Conservation (phyloP, 305 asterid species). For the Rubia peregrina region DNA sequence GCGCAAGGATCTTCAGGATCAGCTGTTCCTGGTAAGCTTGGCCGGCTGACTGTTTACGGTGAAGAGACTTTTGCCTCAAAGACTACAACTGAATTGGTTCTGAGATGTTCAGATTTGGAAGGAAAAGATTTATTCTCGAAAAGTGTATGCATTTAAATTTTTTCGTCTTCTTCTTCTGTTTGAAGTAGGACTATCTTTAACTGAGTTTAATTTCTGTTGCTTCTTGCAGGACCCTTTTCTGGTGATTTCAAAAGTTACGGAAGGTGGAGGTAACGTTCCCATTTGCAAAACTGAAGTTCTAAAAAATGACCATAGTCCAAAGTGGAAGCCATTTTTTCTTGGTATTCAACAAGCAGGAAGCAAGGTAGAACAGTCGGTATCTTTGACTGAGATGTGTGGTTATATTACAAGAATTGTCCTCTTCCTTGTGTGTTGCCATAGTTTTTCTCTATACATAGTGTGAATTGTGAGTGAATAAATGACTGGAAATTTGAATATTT, state of each 20-base stretch:
- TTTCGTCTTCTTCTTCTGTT: conserved; percentile 19
- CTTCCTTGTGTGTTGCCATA: neutral
- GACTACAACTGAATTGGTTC: conserved; percentile 66
- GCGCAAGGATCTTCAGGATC: conserved; percentile 43
- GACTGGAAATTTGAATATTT: neutral
- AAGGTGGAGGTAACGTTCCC: no score
- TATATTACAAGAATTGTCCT: neutral
- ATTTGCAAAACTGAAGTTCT: conserved; percentile 94
- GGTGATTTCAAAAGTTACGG: no score
- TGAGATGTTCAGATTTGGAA: conserved; percentile 88
- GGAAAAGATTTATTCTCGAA: conserved; percentile 87
- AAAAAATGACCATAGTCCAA: conserved; percentile 72
- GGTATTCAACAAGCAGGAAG: conserved; percentile 93
- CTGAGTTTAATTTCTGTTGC: neutral
- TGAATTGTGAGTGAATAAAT: neutral
- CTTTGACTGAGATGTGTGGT: neutral
- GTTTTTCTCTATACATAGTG: neutral
- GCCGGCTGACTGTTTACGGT: conserved; percentile 65
- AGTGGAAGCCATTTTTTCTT: conserved; percentile 68
- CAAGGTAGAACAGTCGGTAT: conserved; percentile 52
- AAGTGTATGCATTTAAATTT: conserved; percentile 45
- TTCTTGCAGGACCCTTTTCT: neutral
- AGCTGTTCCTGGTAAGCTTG: conserved; percentile 37
- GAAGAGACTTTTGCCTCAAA: conserved; percentile 83
- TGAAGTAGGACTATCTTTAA: neutral